phyloP scores from a whole-genome alignment of 176 grass and related monocot species.

The Olyra latifolia region DNA sequence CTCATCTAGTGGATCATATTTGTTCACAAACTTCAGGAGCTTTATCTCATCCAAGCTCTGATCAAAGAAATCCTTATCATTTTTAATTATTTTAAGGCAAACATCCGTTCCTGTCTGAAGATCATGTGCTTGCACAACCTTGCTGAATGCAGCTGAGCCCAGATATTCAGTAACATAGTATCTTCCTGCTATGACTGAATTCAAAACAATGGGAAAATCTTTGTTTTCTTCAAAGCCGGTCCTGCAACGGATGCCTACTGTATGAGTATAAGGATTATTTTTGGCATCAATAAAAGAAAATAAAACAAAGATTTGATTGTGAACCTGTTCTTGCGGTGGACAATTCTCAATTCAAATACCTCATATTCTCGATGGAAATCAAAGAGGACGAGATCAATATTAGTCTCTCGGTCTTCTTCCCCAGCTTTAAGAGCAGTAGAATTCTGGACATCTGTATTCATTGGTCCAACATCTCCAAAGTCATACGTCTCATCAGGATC shows the following conservation, averaged over 20 bases:
- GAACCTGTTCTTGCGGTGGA: conserved; percentile 99
- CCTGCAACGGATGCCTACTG: conserved; percentile 52
- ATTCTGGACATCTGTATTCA: conserved; percentile 41
- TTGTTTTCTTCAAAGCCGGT: conserved; percentile 99
- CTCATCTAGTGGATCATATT: conserved; percentile 82
- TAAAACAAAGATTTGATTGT: conserved; percentile 35
- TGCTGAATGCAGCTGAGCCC: conserved; percentile 95
- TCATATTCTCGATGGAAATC: conserved; percentile 81
- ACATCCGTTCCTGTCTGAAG: conserved; percentile 74
- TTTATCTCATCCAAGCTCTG: conserved; percentile 99
- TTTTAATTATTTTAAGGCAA: conserved; percentile 99
- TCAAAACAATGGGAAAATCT: conserved; percentile 80
- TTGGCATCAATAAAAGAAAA: conserved; percentile 24
- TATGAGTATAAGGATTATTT: conserved; percentile 52
- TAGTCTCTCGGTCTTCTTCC: conserved; percentile 60
- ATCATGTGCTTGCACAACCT: conserved; percentile 95
- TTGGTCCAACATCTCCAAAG: conserved; percentile 40
- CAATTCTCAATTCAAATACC: conserved; percentile 94
- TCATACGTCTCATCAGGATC: conserved; percentile 48
- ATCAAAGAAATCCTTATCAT: conserved; percentile 98
- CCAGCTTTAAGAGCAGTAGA: conserved; percentile 36
- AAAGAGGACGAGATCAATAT: conserved; percentile 55
- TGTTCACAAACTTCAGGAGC: conserved; percentile 91
- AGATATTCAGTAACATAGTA: conserved; percentile 94
- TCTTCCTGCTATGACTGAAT: conserved; percentile 86